A percentile compares a stretch with the other conserved stretches of the same genome.
These are phyloP conservation scores for Gillenia trifoliata DNA, from an alignment of 306 rosid species.

Conservation along the genomic window DNA sequence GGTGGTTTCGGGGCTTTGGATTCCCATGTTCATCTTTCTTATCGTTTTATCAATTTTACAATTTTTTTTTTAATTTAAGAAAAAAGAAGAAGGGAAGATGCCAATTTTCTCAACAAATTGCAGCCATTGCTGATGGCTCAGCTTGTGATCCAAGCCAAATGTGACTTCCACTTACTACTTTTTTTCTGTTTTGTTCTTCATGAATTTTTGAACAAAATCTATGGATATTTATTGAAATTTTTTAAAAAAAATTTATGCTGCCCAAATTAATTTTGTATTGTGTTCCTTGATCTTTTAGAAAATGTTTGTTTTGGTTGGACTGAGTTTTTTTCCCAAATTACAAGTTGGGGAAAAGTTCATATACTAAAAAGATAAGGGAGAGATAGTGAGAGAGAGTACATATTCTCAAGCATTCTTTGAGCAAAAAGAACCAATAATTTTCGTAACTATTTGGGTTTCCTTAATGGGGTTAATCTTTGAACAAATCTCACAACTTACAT, in stretches of 20 bases:
- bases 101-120: neutral
- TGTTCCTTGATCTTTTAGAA: neutral
- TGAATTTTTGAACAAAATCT: neutral
- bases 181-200: neutral
- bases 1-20: neutral
- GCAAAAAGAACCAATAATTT: neutral
- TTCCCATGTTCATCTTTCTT: neutral
- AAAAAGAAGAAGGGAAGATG: neutral
- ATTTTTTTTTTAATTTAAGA: neutral
- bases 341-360: neutral
- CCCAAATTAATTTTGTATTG: neutral
- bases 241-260: neutral
- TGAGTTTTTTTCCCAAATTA: neutral
- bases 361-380: neutral
- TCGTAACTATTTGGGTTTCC: neutral
- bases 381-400: neutral
- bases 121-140: conserved; percentile 7
- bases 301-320: neutral
- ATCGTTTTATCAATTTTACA: neutral
- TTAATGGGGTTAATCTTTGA: neutral
- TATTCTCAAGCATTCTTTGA: neutral
- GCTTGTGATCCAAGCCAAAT: conserved; percentile 16
- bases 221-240: neutral
- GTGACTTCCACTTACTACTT: neutral
- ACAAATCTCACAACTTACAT: neutral